Evolutionary conservation across 352 stramenopile species (phyloP).

Genomic region (Phytophthora pisi): DNA sequence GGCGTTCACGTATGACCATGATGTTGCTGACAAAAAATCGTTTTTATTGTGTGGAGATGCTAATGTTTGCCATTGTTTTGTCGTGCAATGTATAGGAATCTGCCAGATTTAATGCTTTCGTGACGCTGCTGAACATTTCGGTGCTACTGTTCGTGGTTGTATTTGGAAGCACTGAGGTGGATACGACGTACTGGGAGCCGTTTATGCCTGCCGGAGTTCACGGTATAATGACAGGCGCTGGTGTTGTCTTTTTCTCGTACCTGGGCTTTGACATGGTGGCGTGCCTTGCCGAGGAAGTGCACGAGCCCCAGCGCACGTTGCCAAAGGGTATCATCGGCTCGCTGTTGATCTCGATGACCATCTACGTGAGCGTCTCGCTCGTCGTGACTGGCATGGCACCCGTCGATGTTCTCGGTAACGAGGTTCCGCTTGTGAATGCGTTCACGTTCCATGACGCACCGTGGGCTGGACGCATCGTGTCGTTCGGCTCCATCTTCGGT

Average conservation of each 20-base stretch:
- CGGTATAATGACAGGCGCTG: conserved; percentile 88
- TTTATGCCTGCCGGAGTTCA: conserved; percentile 89
- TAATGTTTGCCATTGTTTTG: conserved; percentile 7
- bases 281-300: conserved; percentile 91
- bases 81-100: conserved; percentile 72
- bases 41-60: background rate
- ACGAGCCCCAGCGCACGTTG: conserved; percentile 89
- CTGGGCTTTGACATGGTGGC: conserved; percentile 95
- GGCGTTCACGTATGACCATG: conserved; percentile 60
- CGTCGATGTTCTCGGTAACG: conserved; percentile 63
- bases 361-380: conserved; percentile 91
- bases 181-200: conserved; percentile 75
- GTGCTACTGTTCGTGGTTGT: conserved; percentile 92
- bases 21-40: too few species aligned
- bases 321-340: conserved; percentile 93
- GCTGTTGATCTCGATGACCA: conserved; percentile 89
- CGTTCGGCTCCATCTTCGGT: conserved; percentile 92
- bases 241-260: conserved; percentile 93
- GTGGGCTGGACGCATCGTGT: conserved; percentile 87
- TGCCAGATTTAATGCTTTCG: conserved; percentile 91
- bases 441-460: conserved; percentile 75
- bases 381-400: conserved; percentile 91
- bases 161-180: conserved; percentile 80
- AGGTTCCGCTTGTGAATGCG: conserved; percentile 86
- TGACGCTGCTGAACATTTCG: conserved; percentile 90